Evolutionary conservation across 2,329 filamentous ascomycete genomes (phyloP).

Genomic region (Fusarium mundagurra): DNA sequence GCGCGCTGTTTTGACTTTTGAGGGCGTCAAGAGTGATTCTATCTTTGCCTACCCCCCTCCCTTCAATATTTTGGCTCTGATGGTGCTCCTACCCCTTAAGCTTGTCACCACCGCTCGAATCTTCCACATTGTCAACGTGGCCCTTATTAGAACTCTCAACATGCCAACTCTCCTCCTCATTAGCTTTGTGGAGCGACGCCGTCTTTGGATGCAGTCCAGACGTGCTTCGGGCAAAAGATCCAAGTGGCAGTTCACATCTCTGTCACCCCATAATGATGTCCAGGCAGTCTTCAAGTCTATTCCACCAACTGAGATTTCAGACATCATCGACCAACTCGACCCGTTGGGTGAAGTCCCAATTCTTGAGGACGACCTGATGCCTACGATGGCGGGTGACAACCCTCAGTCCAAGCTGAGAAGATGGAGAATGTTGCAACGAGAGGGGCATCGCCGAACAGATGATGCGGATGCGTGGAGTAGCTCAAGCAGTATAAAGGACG

Average conservation of each 20-base stretch:
- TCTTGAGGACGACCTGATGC: constrained; percentile 47
- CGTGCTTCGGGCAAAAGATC: constrained; percentile 37
- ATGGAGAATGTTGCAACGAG: constrained; percentile 36
- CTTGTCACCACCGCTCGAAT: constrained; percentile 68
- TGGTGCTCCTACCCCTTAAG: constrained; percentile 72
- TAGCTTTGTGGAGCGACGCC: constrained; percentile 67
- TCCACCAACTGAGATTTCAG: constrained; percentile 57
- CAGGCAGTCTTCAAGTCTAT: constrained; percentile 69
- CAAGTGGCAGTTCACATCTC: constrained; percentile 58
- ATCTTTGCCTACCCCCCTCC: constrained; percentile 76
- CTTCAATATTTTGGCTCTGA: constrained; percentile 74
- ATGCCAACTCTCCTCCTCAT: constrained; percentile 70
- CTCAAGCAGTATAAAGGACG: constrained; percentile 21
- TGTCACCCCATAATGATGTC: constrained; percentile 68
- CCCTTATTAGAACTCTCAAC: constrained; percentile 70
- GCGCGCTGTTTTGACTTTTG: constrained; percentile 76
- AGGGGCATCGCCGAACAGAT: constrained; percentile 21
- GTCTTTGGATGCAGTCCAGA: constrained; percentile 50
- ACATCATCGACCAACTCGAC: constrained; percentile 49
- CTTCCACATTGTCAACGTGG: constrained; percentile 79
- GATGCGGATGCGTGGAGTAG: constrained; percentile 24
- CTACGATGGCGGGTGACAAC: constrained; percentile 42
- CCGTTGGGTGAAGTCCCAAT: constrained; percentile 48
- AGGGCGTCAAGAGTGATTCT: constrained; percentile 77
- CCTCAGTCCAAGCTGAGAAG: constrained; percentile 34